A percentile compares a stretch with the other conserved stretches of the same genome.
These are phyloP conservation scores for Apocynum venetum DNA, from an alignment of 257 asterid genomes.

Conservation along the genomic window DNA sequence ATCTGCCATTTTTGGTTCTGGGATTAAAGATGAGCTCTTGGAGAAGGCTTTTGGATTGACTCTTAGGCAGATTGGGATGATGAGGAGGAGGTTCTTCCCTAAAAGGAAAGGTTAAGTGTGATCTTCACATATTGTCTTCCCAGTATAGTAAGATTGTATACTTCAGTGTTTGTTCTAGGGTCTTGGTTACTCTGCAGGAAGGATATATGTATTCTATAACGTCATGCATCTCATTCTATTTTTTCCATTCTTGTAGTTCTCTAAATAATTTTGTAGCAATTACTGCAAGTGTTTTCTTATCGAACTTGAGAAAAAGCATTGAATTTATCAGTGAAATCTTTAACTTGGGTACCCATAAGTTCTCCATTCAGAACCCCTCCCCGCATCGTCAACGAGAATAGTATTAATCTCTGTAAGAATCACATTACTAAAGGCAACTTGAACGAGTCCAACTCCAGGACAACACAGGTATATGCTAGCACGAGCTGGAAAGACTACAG, in stretches of 20 bases:
- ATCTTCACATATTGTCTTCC: not conserved
- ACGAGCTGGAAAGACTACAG: not conserved
- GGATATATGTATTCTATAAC: not conserved
- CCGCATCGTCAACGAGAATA: not conserved
- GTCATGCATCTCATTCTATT: not conserved
- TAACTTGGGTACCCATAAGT: not conserved
- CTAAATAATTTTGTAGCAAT: not conserved
- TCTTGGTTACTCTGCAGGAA: not conserved
- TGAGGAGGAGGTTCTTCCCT: slow-evolving; percentile 43
- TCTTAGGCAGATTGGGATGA: slow-evolving; percentile 29
- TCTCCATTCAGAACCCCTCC: not conserved
- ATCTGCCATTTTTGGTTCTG: slow-evolving; percentile 46
- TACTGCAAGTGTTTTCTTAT: not conserved
- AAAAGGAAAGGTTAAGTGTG: not conserved
- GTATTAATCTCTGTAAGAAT: not conserved
- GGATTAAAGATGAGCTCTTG: slow-evolving; percentile 53
- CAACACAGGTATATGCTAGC: not conserved
- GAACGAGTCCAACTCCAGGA: not conserved
- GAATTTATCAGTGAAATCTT: not conserved
- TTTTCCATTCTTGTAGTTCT: not conserved
- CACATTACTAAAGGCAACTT: not conserved
- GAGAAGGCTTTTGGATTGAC: slow-evolving; percentile 59
- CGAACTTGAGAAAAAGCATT: not conserved
- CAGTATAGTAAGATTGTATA: not conserved
- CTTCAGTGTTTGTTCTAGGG: not conserved